Conservation (phyloP, 1,139 yeast genomes). For the Suhomyces coccinellae region DNA sequence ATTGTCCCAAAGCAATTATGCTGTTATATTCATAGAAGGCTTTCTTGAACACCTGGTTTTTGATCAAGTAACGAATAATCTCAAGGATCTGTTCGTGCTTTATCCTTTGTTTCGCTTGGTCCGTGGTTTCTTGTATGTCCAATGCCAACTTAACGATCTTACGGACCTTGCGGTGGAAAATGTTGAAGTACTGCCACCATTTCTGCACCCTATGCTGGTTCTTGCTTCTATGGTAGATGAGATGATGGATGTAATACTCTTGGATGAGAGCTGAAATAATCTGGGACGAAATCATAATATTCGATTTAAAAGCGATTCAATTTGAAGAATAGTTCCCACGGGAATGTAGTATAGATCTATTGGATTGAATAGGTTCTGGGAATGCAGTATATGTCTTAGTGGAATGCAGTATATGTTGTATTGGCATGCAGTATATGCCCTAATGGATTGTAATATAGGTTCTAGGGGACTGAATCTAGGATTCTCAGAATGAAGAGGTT, state of each 20-base stretch:
- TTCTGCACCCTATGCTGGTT: constrained; percentile 73
- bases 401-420: too few relatives aligned
- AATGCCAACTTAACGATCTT: constrained; percentile 32
- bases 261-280: constrained; percentile 1
- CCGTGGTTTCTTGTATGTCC: constrained; percentile 23
- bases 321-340: too few relatives aligned
- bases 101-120: constrained; percentile 18
- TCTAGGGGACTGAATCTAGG: too few relatives aligned
- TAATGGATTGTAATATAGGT: too few relatives aligned
- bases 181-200: constrained; percentile 76
- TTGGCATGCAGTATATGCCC: too few relatives aligned
- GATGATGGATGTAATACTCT: constrained; percentile 60
- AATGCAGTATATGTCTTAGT: neutral
- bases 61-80: constrained; percentile 36
- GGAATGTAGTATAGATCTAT: too few relatives aligned
- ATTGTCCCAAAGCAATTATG: constrained; percentile 75
- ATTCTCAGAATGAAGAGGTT: too few relatives aligned
- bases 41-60: constrained; percentile 40
- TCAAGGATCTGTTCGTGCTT: constrained; percentile 20
- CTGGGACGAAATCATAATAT: neutral
- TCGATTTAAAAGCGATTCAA: too few relatives aligned
- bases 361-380: too few relatives aligned
- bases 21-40: constrained; percentile 67
- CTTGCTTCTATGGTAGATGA: constrained; percentile 67
- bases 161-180: constrained; percentile 59